Percentiles rank a stretch among this genome's conserved stretches.
phyloP scores from a whole-genome alignment of 2,329 filamentous ascomycete genomes.

The Cryphonectria naterciae region DNA sequence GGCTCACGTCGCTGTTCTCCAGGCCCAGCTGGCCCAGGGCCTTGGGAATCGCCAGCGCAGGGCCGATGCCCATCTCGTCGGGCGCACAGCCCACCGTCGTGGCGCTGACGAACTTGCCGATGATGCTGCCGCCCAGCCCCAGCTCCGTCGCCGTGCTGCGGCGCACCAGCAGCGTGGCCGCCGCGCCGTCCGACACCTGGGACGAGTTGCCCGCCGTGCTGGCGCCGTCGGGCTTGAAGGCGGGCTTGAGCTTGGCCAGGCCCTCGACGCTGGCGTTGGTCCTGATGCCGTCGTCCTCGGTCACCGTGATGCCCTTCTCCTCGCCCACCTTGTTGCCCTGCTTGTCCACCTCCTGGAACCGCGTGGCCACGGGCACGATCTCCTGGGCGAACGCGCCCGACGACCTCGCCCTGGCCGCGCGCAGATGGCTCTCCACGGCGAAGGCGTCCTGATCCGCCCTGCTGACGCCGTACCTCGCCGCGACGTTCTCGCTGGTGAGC shows the following conservation, averaged over 20 bases:
- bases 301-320: constrained; percentile 67
- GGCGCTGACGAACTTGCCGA: constrained; percentile 82
- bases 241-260: constrained; percentile 80
- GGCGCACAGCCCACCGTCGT: constrained; percentile 78
- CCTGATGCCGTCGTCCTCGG: constrained; percentile 82
- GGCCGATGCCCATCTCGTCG: constrained; percentile 93
- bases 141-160: constrained; percentile 77
- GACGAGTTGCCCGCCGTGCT: constrained; percentile 86
- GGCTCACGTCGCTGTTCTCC: constrained; percentile 68
- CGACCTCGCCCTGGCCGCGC: constrained; percentile 71
- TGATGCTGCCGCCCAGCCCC: constrained; percentile 69
- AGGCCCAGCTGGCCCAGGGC: constrained; percentile 73
- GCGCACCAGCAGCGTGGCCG: constrained; percentile 82
- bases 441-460: constrained; percentile 83
- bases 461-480: constrained; percentile 72
- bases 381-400: constrained; percentile 75
- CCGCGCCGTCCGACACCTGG: constrained; percentile 88
- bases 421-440: constrained; percentile 73
- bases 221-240: constrained; percentile 74
- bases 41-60: constrained; percentile 83
- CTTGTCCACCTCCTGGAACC: constrained; percentile 67
- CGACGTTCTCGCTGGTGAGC: constrained; percentile 86
- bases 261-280: constrained; percentile 69
- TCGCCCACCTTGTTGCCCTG: constrained; percentile 59
- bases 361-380: constrained; percentile 79